Percentiles rank a stretch among this genome's conserved stretches.
phyloP scores from a whole-genome alignment of 2,329 filamentous ascomycete genomes.

The Rhinocladiella similis region DNA sequence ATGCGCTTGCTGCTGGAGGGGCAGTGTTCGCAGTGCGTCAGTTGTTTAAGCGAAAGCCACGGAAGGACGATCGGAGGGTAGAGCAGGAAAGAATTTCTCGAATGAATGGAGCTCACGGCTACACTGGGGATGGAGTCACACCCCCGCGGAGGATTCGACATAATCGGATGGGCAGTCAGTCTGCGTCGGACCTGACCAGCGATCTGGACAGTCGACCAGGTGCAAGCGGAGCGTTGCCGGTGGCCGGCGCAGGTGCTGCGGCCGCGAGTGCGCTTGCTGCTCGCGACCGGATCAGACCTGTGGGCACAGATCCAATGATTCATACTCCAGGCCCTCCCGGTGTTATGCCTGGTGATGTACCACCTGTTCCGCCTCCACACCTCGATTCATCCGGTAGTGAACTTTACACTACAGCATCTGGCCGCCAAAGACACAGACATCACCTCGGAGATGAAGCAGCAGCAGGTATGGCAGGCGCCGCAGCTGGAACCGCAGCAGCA shows the following conservation, averaged over 20 bases:
- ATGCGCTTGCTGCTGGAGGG: constrained; percentile 66
- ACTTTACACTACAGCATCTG: constrained; percentile 32
- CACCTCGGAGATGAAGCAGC: constrained; percentile 34
- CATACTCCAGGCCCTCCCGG: constrained; percentile 26
- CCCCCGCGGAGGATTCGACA: constrained; percentile 26
- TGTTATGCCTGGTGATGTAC: constrained; percentile 37
- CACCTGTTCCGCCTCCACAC: constrained; percentile 43
- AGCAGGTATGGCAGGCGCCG: constrained; percentile 35
- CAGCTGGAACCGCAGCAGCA: constrained; percentile 32
- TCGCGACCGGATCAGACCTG: constrained; percentile 28
- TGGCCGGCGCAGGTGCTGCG: constrained; percentile 24
- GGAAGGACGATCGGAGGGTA: constrained; percentile 56
- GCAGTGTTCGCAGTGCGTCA: constrained; percentile 61
- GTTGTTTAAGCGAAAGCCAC: constrained; percentile 59
- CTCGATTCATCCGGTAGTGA: constrained; percentile 39
- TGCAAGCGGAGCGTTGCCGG: constrained; percentile 18
- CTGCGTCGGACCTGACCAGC: constrained; percentile 28
- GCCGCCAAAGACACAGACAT: constrained; percentile 28
- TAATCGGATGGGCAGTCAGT: constrained; percentile 26
- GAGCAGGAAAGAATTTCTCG: constrained; percentile 55
- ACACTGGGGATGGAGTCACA: constrained; percentile 67
- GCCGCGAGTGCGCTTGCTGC: constrained; percentile 29
- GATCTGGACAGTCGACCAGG: constrained; percentile 20
- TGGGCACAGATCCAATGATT: constrained; percentile 36
- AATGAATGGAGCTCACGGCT: constrained; percentile 60